These are phyloP conservation scores for Suillus discolor DNA, from an alignment of 768 basidiomycete species.

Conservation along the genomic window DNA sequence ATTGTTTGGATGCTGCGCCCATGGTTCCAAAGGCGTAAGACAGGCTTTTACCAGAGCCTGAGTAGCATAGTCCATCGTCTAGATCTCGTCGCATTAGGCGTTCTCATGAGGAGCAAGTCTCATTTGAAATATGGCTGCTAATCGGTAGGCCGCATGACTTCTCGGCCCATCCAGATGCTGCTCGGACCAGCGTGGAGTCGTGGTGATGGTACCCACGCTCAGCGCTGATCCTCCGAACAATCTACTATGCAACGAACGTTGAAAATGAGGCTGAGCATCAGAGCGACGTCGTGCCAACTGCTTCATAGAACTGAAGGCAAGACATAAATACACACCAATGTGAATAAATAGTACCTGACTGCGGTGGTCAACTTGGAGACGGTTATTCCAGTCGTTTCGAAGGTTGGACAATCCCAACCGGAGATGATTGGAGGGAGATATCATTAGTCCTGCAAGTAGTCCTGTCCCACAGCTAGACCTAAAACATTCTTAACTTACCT, in stretches of 20 bases:
- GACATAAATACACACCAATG: not conserved
- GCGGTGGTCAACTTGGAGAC: not conserved
- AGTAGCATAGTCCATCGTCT: not conserved
- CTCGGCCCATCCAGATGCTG: not conserved
- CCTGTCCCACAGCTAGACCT: not conserved
- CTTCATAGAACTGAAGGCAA: not conserved
- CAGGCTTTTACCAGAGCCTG: not conserved
- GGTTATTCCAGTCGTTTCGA: not conserved
- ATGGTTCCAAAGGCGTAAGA: not conserved
- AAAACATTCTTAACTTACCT: not conserved
- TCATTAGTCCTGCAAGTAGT: not conserved
- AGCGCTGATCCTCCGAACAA: not conserved
- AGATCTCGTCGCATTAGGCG: not conserved
- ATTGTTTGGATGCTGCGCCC: not conserved
- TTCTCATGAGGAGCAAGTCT: not conserved
- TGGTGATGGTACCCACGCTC: not conserved
- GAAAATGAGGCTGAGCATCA: not conserved
- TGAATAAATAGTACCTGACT: not conserved
- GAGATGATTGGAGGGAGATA: not conserved
- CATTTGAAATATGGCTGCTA: not conserved
- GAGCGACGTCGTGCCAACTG: not conserved
- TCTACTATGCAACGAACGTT: not conserved
- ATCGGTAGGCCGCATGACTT: not conserved
- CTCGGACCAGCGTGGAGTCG: not conserved
- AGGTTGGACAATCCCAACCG: not conserved